Conservation (phyloP, 805 yeast genomes). For the Hanseniaspora mollemarum region DNA sequence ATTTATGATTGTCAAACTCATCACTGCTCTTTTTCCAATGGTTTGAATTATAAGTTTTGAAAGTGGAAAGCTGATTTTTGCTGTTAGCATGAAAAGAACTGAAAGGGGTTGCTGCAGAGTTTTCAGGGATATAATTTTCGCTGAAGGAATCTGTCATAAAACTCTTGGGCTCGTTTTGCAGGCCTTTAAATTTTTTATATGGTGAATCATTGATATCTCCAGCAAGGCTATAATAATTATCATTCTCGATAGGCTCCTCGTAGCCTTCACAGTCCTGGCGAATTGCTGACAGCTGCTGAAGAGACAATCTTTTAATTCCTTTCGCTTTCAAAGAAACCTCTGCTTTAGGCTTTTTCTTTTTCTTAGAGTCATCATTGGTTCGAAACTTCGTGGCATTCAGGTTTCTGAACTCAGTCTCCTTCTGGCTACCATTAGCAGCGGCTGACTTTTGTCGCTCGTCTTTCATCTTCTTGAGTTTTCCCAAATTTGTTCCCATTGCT, state of each 20-base stretch:
- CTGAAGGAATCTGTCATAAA: background rate
- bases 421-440: background rate
- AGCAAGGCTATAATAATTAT: background rate
- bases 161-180: background rate
- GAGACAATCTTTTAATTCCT: slow-evolving; percentile 17
- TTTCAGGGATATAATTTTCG: slow-evolving; percentile 18
- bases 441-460: background rate
- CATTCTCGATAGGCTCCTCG: background rate
- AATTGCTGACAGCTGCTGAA: slow-evolving; percentile 18
- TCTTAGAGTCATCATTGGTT: slow-evolving; percentile 21
- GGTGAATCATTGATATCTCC: background rate
- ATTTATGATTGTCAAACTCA: too few relatives aligned
- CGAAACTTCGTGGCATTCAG: slow-evolving; percentile 18
- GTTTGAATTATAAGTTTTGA: slow-evolving; percentile 9
- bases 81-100: slow-evolving; percentile 21
- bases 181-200: slow-evolving; percentile 1
- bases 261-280: slow-evolving; percentile 14
- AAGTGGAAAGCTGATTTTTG: slow-evolving; percentile 17
- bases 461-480: background rate
- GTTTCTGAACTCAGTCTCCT: background rate
- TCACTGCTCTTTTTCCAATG: slow-evolving; percentile 27
- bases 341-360: slow-evolving; percentile 24
- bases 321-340: slow-evolving; percentile 19
- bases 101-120: slow-evolving; percentile 22
- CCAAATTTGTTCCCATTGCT: background rate